A percentile compares a stretch with the other conserved stretches of the same genome.
phyloP scores from a whole-genome alignment of 352 stramenopile genomes.

The Globisporangium spiculum region DNA sequence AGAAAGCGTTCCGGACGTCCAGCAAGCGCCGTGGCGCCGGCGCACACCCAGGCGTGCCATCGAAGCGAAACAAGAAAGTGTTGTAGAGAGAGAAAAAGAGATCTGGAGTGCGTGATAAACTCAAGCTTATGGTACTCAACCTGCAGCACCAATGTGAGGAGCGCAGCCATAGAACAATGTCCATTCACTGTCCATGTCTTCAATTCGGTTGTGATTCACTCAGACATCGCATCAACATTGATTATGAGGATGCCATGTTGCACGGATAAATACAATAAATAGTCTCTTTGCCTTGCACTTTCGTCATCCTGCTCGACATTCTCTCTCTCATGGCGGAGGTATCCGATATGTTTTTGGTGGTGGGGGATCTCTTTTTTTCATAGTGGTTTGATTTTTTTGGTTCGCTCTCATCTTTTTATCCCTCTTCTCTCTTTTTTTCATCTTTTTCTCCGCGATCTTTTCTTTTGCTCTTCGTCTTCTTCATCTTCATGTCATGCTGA shows the following conservation, averaged over 20 bases:
- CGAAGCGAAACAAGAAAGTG: conserved; percentile 68
- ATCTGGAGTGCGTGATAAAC: too few relatives aligned
- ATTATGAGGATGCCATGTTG: too few relatives aligned
- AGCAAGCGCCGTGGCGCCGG: conserved; percentile 42
- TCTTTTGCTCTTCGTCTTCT: conserved; percentile 13
- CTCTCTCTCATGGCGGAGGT: not conserved
- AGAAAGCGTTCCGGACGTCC: conserved; percentile 42
- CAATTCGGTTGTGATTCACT: too few relatives aligned
- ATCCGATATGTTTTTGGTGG: not conserved
- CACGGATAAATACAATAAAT: not conserved
- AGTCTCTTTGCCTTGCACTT: not conserved
- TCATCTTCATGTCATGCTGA: conserved; percentile 13
- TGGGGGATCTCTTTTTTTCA: conserved; percentile 20
- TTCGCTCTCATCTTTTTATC: conserved; percentile 18
- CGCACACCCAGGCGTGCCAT: conserved; percentile 27
- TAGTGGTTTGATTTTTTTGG: conserved; percentile 25
- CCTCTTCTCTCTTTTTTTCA: conserved; percentile 28
- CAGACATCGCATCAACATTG: not conserved
- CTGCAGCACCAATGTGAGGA: not conserved
- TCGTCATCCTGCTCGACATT: not conserved
- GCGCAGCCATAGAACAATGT: not conserved
- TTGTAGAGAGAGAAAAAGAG: conserved; percentile 18
- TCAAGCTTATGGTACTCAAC: too few relatives aligned
- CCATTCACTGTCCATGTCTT: too few relatives aligned
- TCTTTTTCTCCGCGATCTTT: conserved; percentile 18